Evolutionary conservation across 441 rosid genomes (phyloP).

Genomic region (Viola pubescens): DNA sequence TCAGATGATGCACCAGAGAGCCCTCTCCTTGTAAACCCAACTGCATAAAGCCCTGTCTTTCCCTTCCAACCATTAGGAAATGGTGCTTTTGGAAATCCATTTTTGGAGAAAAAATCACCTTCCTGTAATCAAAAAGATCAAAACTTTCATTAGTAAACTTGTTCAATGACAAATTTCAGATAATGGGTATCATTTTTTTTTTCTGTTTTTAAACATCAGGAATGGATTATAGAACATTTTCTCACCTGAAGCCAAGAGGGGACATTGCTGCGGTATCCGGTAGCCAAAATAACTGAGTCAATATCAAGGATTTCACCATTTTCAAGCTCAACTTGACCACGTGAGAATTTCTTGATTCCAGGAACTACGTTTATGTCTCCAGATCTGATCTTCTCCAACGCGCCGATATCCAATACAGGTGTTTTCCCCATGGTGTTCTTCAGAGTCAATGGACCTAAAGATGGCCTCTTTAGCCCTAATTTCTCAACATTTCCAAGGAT

Average conservation of each 20-base stretch:
- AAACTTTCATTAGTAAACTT: background rate
- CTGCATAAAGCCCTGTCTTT: constrained; percentile 70
- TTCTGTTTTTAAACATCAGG: background rate
- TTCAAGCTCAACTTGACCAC: constrained; percentile 47
- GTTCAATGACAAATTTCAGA: constrained; percentile 7
- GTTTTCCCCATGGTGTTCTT: constrained; percentile 62
- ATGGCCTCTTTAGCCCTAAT: constrained; percentile 55
- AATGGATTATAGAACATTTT: constrained; percentile 7
- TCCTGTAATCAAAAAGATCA: constrained; percentile 33
- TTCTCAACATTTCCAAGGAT: constrained; percentile 47
- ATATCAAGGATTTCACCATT: constrained; percentile 48
- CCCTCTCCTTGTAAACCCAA: constrained; percentile 91
- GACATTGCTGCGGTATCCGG: constrained; percentile 82
- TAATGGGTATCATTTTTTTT: background rate
- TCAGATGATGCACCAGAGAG: constrained; percentile 75
- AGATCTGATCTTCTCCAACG: constrained; percentile 50
- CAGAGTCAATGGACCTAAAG: constrained; percentile 58
- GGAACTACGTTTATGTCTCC: constrained; percentile 59
- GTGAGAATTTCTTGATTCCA: constrained; percentile 49
- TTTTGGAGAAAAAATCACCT: constrained; percentile 64
- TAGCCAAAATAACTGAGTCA: constrained; percentile 33
- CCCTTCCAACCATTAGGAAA: constrained; percentile 80
- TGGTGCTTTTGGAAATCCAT: constrained; percentile 64
- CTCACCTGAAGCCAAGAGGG: constrained; percentile 63
- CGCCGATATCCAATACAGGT: constrained; percentile 78